Evolutionary conservation across 768 basidiomycete species (phyloP).

Genomic region (Lactarius quietus): DNA sequence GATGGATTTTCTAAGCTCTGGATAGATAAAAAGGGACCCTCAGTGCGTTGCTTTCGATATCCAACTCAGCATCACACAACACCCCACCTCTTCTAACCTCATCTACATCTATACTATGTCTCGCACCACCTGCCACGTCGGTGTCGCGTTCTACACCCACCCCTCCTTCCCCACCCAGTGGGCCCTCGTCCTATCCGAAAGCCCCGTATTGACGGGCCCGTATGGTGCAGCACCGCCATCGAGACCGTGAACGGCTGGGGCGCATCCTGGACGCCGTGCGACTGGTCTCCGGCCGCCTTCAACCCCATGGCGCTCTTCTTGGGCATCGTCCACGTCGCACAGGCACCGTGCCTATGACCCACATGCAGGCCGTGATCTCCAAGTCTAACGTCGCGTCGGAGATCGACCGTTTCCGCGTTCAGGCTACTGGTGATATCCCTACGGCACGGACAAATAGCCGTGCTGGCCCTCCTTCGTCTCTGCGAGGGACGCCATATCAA

Average conservation of each 20-base stretch:
- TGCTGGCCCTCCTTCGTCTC: constrained; percentile 12
- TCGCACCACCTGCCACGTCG: constrained; percentile 7
- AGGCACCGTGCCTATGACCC: neutral
- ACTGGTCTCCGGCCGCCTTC: neutral
- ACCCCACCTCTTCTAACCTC: neutral
- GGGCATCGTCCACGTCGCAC: constrained; percentile 3
- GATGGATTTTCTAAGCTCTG: neutral
- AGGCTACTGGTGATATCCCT: neutral
- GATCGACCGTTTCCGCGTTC: constrained; percentile 1
- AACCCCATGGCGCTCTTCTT: constrained; percentile 5
- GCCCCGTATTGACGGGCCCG: neutral
- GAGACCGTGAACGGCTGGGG: constrained; percentile 16
- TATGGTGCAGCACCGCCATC: constrained; percentile 7
- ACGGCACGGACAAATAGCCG: constrained; percentile 5
- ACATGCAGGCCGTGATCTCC: constrained; percentile 1
- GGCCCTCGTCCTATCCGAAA: constrained; percentile 8
- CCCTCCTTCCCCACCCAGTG: constrained; percentile 11
- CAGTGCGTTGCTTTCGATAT: neutral
- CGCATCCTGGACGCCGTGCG: constrained; percentile 3
- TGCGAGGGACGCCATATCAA: neutral
- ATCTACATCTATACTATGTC: neutral
- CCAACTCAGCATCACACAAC: neutral
- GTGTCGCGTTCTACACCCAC: constrained; percentile 5
- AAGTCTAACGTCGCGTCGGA: constrained; percentile 11
- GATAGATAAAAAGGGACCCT: neutral